Evolutionary conservation across 192 early-diverging fungal genomes (phyloP), one percentile per base, ranked within the genome.

Genomic region (Jimgerdemannia flammicorona): DNA sequence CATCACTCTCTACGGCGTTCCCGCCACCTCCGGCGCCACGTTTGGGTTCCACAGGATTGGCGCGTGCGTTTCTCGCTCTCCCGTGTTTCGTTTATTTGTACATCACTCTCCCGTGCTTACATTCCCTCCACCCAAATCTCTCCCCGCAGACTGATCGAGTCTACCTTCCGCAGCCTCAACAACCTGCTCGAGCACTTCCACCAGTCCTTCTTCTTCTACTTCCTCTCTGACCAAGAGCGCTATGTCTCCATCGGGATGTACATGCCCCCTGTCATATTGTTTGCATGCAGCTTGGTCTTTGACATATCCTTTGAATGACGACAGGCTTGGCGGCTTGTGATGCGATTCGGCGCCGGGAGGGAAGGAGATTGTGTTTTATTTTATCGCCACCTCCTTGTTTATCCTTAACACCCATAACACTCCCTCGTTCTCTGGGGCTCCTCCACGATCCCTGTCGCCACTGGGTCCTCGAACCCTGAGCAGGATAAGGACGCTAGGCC

Each of bases 141-240:
- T 6, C 29, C 67, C 70, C 70, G 74, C 70, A 89, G 93, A n/a
- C 74, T 91, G 9, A 67, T 96, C 3, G 97, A 99, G 75, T 93
- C 93, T 1, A 87, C 91, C 2, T 80, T 95, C 75, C 91, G 95
- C 72, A 93, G 91, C 75, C 84, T 96, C 66, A 97, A 94, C 84
- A 98, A 97, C 77, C 75, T 99, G 65, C 85, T 99, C 65, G 97
- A 99, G 79, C 90, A 94, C 70, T 87, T 99, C 59, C 97, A 99
- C 77, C 96, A 97, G 78, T 94, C 96, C 54, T 99, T 95, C 83
- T 99, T 96, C 86, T 97, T 98, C 77, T 99, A 99, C 81, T 85
- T 96, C n/a, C 87, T 97, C 77, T 92, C 93, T n/a, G 85, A 88
- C 14, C 90, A 91, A 69, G 74, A 84, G 20, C 83, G 84, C 64